Evolutionary conservation across 2,329 filamentous ascomycete species (phyloP).

Genomic region (Zopfia rhizophila): DNA sequence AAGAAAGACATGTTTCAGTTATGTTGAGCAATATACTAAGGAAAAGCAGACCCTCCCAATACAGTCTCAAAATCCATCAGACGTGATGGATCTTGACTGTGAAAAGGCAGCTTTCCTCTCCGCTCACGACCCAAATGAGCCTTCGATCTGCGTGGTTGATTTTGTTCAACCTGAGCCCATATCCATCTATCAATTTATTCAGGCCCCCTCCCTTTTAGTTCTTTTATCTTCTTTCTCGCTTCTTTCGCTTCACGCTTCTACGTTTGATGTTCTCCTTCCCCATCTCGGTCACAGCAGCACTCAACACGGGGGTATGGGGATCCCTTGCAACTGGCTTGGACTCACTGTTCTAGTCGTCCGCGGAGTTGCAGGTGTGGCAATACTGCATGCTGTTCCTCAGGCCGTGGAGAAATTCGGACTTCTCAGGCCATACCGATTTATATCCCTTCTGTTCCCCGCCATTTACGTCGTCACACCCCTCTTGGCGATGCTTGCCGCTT

Average conservation of each 20-base stretch:
- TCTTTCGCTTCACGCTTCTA: constrained; percentile 66
- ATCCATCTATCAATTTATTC: constrained; percentile 57
- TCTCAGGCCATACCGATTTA: constrained; percentile 55
- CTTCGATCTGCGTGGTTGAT: constrained; percentile 44
- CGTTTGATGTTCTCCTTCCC: constrained; percentile 61
- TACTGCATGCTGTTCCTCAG: constrained; percentile 51
- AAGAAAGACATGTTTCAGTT: constrained; percentile 10
- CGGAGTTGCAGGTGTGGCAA: constrained; percentile 51
- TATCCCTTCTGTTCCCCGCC: constrained; percentile 52
- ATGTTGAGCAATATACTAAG: constrained; percentile 18
- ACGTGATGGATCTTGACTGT: constrained; percentile 48
- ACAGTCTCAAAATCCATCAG: constrained; percentile 29
- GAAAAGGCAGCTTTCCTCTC: constrained; percentile 61
- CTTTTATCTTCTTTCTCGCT: constrained; percentile 62
- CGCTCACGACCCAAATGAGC: constrained; percentile 47
- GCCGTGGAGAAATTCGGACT: constrained; percentile 53
- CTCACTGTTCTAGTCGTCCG: constrained; percentile 55
- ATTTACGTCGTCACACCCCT: constrained; percentile 54
- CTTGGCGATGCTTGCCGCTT: constrained; percentile 49
- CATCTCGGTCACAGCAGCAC: constrained; percentile 59
- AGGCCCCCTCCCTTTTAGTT: constrained; percentile 57
- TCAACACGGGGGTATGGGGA: constrained; percentile 57
- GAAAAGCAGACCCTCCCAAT: constrained; percentile 38
- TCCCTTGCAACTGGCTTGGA: constrained; percentile 58
- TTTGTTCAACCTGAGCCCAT: constrained; percentile 55